Conservation (phyloP, 2,329 filamentous ascomycete species). For the Tolypocladium endophyticum region DNA sequence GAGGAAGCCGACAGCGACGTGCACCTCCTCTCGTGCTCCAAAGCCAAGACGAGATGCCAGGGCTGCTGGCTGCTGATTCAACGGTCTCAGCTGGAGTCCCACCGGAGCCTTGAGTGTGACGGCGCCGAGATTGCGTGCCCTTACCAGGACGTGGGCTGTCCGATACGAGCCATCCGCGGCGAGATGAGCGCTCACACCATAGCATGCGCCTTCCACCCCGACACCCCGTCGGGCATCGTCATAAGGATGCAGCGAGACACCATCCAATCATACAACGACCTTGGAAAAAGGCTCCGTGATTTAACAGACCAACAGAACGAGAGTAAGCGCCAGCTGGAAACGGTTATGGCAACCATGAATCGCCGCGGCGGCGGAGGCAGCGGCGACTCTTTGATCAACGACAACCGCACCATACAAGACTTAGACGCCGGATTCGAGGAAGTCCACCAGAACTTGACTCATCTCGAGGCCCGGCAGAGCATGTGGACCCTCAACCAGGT, state of each 20-base stretch:
- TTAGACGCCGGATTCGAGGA: conserved; percentile 39
- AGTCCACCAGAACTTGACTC: conserved; percentile 44
- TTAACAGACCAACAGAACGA: conserved; percentile 23
- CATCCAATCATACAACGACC: conserved; percentile 29
- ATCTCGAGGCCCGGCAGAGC: conserved; percentile 49
- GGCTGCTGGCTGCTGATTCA: conserved; percentile 35
- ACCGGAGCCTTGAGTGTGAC: conserved; percentile 37
- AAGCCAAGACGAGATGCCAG: conserved; percentile 36
- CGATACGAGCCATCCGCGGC: conserved; percentile 20
- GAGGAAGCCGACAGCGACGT: conserved; percentile 30
- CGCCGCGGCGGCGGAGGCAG: conserved; percentile 12
- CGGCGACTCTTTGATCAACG: conserved; percentile 34
- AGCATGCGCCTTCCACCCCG: conserved; percentile 39
- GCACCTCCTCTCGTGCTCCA: conserved; percentile 30
- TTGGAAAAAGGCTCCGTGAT: conserved; percentile 23
- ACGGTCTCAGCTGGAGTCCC: conserved; percentile 33
- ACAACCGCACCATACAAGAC: conserved; percentile 33
- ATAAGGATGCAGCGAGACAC: conserved; percentile 36
- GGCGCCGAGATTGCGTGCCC: conserved; percentile 40
- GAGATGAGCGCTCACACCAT: conserved; percentile 33
- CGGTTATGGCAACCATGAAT: conserved; percentile 28
- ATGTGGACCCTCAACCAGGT: conserved; percentile 53
- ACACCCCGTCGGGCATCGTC: conserved; percentile 39
- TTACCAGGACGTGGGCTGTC: conserved; percentile 25
- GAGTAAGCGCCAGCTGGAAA: conserved; percentile 19